A percentile compares a stretch with the other conserved stretches of the same genome.
phyloP scores from a whole-genome alignment of 2,329 filamentous ascomycete species.

The Cladosporium halotolerans region DNA sequence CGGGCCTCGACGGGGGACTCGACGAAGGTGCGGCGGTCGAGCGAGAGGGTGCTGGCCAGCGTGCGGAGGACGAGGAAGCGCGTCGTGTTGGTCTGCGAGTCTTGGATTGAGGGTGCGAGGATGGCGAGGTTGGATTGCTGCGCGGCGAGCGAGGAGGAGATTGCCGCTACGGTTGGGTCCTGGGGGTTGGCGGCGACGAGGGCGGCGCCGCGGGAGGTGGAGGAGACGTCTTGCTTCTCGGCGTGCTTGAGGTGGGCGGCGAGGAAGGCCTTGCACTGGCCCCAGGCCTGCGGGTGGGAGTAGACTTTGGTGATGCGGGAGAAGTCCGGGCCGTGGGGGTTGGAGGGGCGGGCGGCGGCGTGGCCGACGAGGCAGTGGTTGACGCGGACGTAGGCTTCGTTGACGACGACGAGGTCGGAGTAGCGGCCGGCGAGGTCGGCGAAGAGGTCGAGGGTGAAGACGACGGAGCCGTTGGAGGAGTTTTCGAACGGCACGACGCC shows the following conservation, averaged over 20 bases:
- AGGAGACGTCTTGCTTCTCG: conserved; percentile 78
- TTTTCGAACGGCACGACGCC: conserved; percentile 95
- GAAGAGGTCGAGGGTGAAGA: conserved; percentile 83
- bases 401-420: conserved; percentile 66
- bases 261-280: conserved; percentile 78
- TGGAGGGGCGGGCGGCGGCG: background rate
- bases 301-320: conserved; percentile 68
- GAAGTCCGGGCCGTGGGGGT: conserved; percentile 38
- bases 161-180: conserved; percentile 59
- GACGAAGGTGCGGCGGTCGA: background rate
- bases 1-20: conserved; percentile 7
- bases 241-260: conserved; percentile 60
- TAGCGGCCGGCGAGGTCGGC: conserved; percentile 64
- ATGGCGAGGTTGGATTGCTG: conserved; percentile 61
- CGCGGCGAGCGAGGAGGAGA: conserved; percentile 70
- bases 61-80: conserved; percentile 63
- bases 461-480: conserved; percentile 86
- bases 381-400: conserved; percentile 79
- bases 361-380: conserved; percentile 76
- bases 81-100: conserved; percentile 69
- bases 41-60: background rate
- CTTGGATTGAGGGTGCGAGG: conserved; percentile 65
- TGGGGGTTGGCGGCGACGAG: conserved; percentile 55
- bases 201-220: conserved; percentile 78
- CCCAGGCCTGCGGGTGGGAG: conserved; percentile 92